Percentiles rank a stretch among this genome's conserved stretches.
phyloP scores from a whole-genome alignment of 2,329 filamentous ascomycete genomes.

The Xylariaceae sp. region DNA sequence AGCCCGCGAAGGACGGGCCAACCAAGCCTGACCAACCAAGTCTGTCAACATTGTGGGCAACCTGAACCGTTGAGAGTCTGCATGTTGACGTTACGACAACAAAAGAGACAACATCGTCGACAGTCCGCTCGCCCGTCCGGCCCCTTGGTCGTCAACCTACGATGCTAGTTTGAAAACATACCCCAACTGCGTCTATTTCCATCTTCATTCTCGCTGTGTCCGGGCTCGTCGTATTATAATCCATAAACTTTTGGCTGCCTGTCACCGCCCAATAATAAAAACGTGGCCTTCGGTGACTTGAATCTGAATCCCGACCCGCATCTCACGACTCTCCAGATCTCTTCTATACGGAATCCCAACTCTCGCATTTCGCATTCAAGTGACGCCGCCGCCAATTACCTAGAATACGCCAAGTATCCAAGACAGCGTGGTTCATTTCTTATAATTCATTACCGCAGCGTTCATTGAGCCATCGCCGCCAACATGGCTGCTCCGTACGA shows the following conservation, averaged over 20 bases:
- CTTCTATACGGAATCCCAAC: neutral
- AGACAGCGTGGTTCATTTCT: neutral
- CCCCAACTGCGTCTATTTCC: conserved; percentile 3
- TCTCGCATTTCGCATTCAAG: conserved; percentile 1
- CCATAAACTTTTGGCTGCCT: conserved; percentile 6
- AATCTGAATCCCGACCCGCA: conserved; percentile 1
- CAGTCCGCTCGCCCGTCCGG: neutral
- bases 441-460: neutral
- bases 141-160: neutral
- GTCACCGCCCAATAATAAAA: conserved; percentile 17
- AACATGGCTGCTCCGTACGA: conserved; percentile 55
- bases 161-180: conserved; percentile 11
- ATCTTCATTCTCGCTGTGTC: neutral
- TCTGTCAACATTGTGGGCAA: neutral
- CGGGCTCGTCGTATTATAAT: neutral
- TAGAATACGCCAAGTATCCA: conserved; percentile 1
- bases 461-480: conserved; percentile 26
- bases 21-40: neutral
- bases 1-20: neutral
- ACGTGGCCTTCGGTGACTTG: conserved; percentile 20
- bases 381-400: conserved; percentile 1
- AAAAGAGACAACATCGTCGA: conserved; percentile 5
- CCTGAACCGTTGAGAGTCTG: neutral
- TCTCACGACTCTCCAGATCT: neutral
- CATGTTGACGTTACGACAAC: conserved; percentile 1